These are phyloP conservation scores for Actinidia polygama DNA, from an alignment of 179 eudicot species.

Conservation along the genomic window DNA sequence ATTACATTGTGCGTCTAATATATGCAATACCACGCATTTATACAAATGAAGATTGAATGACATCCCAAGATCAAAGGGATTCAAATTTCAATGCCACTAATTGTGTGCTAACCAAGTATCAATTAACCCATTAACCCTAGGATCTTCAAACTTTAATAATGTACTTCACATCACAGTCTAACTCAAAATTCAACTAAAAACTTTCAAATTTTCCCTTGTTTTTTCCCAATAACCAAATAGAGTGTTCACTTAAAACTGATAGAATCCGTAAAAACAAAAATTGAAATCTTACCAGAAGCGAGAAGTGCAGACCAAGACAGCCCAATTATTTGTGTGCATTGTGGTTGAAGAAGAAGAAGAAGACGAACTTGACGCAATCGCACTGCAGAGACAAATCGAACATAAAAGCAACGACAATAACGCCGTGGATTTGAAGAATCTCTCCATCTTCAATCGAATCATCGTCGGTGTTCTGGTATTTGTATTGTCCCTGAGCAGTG, in stretches of 20 bases:
- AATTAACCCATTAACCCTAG: background rate
- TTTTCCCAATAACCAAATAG: background rate
- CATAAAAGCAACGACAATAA: slow-evolving; percentile 8
- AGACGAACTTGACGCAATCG: slow-evolving; percentile 28
- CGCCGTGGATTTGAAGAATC: background rate
- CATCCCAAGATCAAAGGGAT: background rate
- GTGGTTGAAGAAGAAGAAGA: slow-evolving; percentile 48
- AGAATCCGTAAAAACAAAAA: background rate
- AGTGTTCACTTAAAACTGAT: background rate
- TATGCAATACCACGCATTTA: too few species aligned
- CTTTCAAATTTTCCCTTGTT: background rate
- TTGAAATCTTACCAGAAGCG: slow-evolving; percentile 71
- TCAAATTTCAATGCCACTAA: too few species aligned
- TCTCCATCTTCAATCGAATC: slow-evolving; percentile 18
- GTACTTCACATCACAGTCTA: too few species aligned
- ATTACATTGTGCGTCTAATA: background rate
- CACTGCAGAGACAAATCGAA: slow-evolving; percentile 15
- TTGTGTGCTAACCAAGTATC: background rate
- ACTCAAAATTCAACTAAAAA: background rate
- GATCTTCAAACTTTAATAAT: background rate
- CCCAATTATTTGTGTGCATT: slow-evolving; percentile 98
- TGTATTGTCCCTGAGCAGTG: too few species aligned
- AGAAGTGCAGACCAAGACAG: slow-evolving; percentile 94
- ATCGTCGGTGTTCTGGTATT: background rate
- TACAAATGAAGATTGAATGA: background rate